Evolutionary conservation across 148 eudicot species (phyloP), one percentile per base, ranked within the genome.

Genomic region (Vaccinium corymbosum): DNA sequence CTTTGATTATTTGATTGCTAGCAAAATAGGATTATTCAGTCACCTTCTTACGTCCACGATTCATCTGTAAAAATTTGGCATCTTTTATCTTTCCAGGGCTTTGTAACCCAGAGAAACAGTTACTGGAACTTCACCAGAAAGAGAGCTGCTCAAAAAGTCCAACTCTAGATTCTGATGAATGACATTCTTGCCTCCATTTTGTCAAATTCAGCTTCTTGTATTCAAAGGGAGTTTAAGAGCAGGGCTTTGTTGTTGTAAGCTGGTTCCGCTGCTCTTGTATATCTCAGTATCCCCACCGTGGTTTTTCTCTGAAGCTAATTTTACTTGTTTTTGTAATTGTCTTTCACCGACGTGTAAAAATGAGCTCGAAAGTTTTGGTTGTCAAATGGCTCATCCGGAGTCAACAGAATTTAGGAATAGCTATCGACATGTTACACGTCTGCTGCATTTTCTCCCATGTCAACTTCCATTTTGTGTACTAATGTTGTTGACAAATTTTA

Each of bases 121-220:
- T 96, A 91, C 82, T 92, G 89, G 98, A 96, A 85, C 98, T 96
- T 81, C 98, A 96, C 85, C 84, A 84, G 77, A 86, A 81, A 85
- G 98, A 94, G 56, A 90, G 71, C 42, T 96, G 98, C 86, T 88
- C 94, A 22, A 91, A 89, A 74, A 93, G 91, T 80, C 87, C 94
- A 75, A 90, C 97, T 52, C 61, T 88, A 56, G 80, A 81, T 46
- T 56, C 88, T 38, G 92, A 88, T 5, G 94, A 92, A 17, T 87
- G 85, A 83, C 75, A 3, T 51, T 19, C n/a, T 29, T 49, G 35
- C 50, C 10, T 38, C 74, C 51, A 35, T 56, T 51, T 56, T 20
- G 22, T 68, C 55, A 57, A 32, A 70, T 27, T 73, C 42, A 19
- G 61, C 52, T 76, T 51, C 11, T 51, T 49, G 42, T 17, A 25